phyloP scores from a whole-genome alignment of 2,329 filamentous ascomycete species.

The Xylogone sp. region DNA sequence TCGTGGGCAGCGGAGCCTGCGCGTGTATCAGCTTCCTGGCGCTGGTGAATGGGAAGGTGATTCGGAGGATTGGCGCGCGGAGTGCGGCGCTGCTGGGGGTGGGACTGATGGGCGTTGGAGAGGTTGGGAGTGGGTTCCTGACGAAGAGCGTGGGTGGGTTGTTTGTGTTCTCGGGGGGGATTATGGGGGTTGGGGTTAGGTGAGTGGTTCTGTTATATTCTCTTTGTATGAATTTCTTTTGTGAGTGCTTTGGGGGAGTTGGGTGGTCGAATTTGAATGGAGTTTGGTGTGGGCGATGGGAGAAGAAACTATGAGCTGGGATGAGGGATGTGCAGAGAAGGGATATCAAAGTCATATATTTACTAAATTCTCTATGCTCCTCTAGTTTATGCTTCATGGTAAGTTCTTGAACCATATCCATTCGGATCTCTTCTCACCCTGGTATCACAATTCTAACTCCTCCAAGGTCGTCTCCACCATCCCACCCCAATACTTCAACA shows the following conservation, averaged over 20 bases:
- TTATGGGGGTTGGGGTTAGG: conserved; percentile 42
- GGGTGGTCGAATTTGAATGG: too few species aligned
- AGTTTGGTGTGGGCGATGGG: neutral
- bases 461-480: conserved; percentile 42
- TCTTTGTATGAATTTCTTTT: neutral
- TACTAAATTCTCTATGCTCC: neutral
- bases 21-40: conserved; percentile 49
- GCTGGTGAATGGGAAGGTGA: conserved; percentile 47
- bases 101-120: conserved; percentile 43
- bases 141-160: conserved; percentile 40
- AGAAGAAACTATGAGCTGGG: too few species aligned
- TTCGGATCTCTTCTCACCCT: neutral
- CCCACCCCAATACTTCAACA: conserved; percentile 51
- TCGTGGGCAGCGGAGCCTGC: conserved; percentile 51
- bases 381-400: conserved; percentile 20
- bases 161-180: conserved; percentile 44
- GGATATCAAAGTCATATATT: neutral
- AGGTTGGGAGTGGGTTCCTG: conserved; percentile 44
- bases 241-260: too few species aligned
- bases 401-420: conserved; percentile 1
- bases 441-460: conserved; percentile 7
- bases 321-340: too few species aligned
- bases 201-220: conserved; percentile 18
- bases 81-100: conserved; percentile 45
- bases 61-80: conserved; percentile 45